Base-by-base conservation (phyloP, 495 filamentous ascomycete genomes). In the Penicillium cosmopolitanum region DNA sequence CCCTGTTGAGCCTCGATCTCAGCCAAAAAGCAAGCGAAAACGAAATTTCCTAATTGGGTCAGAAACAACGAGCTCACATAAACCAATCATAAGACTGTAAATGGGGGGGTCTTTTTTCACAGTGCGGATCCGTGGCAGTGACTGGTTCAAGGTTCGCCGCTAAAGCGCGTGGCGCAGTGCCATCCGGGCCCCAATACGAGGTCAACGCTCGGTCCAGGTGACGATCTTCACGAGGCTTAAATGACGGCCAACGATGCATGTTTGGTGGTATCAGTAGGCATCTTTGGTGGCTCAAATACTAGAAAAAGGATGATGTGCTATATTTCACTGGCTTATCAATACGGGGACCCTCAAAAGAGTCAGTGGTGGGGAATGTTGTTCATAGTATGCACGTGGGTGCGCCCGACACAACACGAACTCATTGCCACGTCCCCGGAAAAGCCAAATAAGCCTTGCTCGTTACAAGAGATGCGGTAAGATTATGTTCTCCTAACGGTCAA, bases 21-120 rank as follows among this genome's bases (percentile, higher is more conserved):
- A 19, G 6, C 23, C 31, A 34, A 19, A 55, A n/a, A 31, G 55
- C 50, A 65, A 65, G 63, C 63, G 58, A 65, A 62, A 58, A 65
- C 63, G 63, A 65, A 38, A 43, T 56, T 65, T 46, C 63, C 59
- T 48, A 18, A 52, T 65, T 38, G 58, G 63, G 58, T 58, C 55
- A 53, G n/a, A 18, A 54, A 25, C 21, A 3, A 44, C 23, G 50
- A 28, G 47, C n/a, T 16, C 44, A 16, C 11, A 34, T n/a, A 36
- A 21, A 35, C 50, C 25, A 58, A 53, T 57, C 44, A 51, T 33
- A 9, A 16, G 2, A 34, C 33, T 5, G 21, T 13, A 25, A 16
- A 13, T 12, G 2, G 6, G 18, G 46, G 21, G 19, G 1, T 23
- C 15, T 11, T 33, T 18, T 19, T 19, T 38, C 11, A 18, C 1